Evolutionary conservation across 83 land plant species (phyloP).

Genomic region (Diphasiastrum complanatum): DNA sequence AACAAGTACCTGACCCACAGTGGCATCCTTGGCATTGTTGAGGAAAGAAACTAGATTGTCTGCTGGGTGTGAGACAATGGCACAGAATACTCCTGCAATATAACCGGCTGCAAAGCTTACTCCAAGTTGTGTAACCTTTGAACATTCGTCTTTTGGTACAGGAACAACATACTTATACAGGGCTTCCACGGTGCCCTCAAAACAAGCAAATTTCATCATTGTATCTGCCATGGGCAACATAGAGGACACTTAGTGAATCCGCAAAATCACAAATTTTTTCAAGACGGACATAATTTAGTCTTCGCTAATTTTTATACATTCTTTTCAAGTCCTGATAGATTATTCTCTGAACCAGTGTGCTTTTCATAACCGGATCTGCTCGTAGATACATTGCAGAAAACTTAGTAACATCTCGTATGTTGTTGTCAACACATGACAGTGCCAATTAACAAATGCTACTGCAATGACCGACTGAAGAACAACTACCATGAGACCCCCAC

Average conservation of each 20-base stretch:
- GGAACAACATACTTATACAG: slow-evolving; percentile 44
- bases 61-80: slow-evolving; percentile 53
- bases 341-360: too few relatives aligned
- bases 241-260: neutral
- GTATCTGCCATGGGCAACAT: slow-evolving; percentile 33
- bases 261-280: too few relatives aligned
- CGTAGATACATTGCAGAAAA: too few relatives aligned
- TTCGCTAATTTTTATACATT: too few relatives aligned
- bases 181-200: slow-evolving; percentile 41
- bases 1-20: slow-evolving; percentile 45
- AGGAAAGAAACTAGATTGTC: slow-evolving; percentile 50
- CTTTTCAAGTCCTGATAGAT: too few relatives aligned
- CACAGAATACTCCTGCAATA: slow-evolving; percentile 52
- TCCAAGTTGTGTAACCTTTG: slow-evolving; percentile 42
- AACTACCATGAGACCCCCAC: too few relatives aligned
- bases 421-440: too few relatives aligned
- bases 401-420: too few relatives aligned
- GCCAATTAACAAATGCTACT: too few relatives aligned
- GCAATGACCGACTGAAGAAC: too few relatives aligned
- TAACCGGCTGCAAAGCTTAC: slow-evolving; percentile 53
- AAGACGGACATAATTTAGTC: too few relatives aligned
- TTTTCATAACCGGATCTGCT: too few relatives aligned
- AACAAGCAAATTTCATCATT: slow-evolving; percentile 58
- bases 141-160: slow-evolving; percentile 38
- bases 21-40: slow-evolving; percentile 48